Base-by-base conservation (phyloP, 495 filamentous ascomycete genomes). In the Penicillium parvum region DNA sequence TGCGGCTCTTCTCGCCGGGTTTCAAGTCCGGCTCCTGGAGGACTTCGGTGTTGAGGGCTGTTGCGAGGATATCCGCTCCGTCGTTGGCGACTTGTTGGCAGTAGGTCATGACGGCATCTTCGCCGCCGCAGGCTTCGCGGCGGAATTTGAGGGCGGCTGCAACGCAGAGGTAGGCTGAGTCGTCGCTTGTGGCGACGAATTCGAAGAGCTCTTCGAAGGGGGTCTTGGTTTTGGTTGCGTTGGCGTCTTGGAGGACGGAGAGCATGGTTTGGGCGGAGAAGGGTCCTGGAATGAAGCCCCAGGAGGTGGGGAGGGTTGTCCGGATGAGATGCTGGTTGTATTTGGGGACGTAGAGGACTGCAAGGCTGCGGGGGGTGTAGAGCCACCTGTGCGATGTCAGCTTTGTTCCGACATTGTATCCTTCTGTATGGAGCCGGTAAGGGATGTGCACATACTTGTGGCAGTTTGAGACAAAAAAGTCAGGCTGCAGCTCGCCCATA, bases 391-490 rank as follows among this genome's bases (percentile, higher is more conserved):
- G 39, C 8, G 33, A 14, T 20, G 22, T 44, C n/a, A 44, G 17
- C n/a, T 30, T 37, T 1, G 19, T n/a, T n/a, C n/a, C n/a, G n/a
- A 22, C 3, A 11, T 33, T 9, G 16, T 7, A 5, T 8, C 15
- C n/a, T 29, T 8, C 10, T 15, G 7, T 16, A 14, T 8, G 5
- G 9, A n/a, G n/a, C n/a, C n/a, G n/a, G n/a, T n/a, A 22, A 20
- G 15, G 29, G 26, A 30, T 18, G n/a, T 33, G 23, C 49, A n/a
- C 65, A 43, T 66, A 80, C 78, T 96, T 97, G 64, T 96, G 88
- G 51, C 78, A 80, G 57, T 95, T 96, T 16, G 72, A 80, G 7
- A 88, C 75, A 47, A 95, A 82, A 62, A 96, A 96, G 49, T 96
- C 90, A 0, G 86, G 81, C 25, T 82, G 71, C n/a, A 88, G 60